Base-by-base conservation (phyloP, 163 green algal genomes). In the Scenedesmus sp. region DNA sequence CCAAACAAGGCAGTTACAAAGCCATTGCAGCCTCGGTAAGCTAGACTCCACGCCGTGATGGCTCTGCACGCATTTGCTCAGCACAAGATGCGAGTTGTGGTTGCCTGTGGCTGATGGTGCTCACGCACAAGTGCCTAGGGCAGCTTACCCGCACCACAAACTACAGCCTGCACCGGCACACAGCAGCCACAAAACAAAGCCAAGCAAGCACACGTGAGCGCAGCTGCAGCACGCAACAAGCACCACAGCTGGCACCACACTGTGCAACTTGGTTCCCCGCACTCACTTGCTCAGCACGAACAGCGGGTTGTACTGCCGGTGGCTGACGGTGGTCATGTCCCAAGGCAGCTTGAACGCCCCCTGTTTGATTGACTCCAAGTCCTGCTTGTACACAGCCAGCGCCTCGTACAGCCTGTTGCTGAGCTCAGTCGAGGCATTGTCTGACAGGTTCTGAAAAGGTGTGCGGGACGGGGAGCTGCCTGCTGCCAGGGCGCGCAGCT, bases 61-160 rank as follows among this genome's bases (percentile, higher is more conserved):
- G n/a, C n/a, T n/a, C n/a, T n/a, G 0, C 56, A 68, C 93, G 22
- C 56, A 95, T 91, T 89, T 94, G 24, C 44, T 46, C 3, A 94
- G 70, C 20, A 98, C 84, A 82, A 93, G 96, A 0, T 97, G 82
- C 0, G 97, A 97, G 94, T 97, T 97, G 89, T 92, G 46, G 96
- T 95, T 99, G 97, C 35, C 96, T 91, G 93, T 99, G 95, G 13
- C n/a, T 43, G 0, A 90, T 81, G 1, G 93, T 95, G 30, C 91
- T 93, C 96, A 99, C 98, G 30, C 91, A 93, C 96, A 99, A 98
- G 91, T 99, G 97, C 93, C 95, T 26, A 99, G 2, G 97, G 97
- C 90, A 97, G 79, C 44, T 94, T 95, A 94, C 97, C 98, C 9
- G 79, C 59, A 10, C 94, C 95, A 61, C 51, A 61, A 18, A 13